Evolutionary conservation across 2,329 filamentous ascomycete species (phyloP).

Genomic region (Coniochaeta prunicola): DNA sequence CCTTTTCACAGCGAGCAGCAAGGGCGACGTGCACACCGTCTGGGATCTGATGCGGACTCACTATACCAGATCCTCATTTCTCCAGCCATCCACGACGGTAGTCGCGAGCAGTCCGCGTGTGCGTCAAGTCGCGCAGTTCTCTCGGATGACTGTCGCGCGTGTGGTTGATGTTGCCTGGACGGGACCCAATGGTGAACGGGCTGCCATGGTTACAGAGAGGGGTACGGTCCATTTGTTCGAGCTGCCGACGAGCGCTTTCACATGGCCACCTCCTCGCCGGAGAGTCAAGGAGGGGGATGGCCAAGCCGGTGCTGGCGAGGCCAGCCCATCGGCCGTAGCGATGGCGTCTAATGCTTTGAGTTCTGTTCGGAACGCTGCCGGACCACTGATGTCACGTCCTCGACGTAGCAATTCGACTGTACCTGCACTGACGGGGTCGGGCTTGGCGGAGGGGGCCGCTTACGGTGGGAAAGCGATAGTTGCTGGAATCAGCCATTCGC

Average conservation of each 20-base stretch:
- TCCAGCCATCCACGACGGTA: slow-evolving; percentile 41
- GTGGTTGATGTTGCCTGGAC: slow-evolving; percentile 90
- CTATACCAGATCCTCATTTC: slow-evolving; percentile 52
- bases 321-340: slow-evolving; percentile 50
- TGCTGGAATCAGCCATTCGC: slow-evolving; percentile 65
- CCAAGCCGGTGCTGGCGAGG: slow-evolving; percentile 40
- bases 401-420: slow-evolving; percentile 41
- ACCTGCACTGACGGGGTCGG: slow-evolving; percentile 31
- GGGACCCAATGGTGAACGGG: slow-evolving; percentile 68
- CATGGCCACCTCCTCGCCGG: slow-evolving; percentile 72
- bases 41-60: slow-evolving; percentile 71
- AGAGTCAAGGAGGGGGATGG: slow-evolving; percentile 36
- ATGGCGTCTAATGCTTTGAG: slow-evolving; percentile 65
- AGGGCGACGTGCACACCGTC: slow-evolving; percentile 75
- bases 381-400: slow-evolving; percentile 48
- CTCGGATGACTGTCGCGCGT: slow-evolving; percentile 83
- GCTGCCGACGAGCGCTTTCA: slow-evolving; percentile 72
- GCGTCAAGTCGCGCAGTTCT: slow-evolving; percentile 80
- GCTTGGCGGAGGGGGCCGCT: slow-evolving; percentile 53
- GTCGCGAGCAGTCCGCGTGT: slow-evolving; percentile 53
- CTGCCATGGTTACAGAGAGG: slow-evolving; percentile 86
- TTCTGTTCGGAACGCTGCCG: slow-evolving; percentile 62
- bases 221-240: slow-evolving; percentile 94
- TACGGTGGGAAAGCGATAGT: slow-evolving; percentile 67
- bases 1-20: slow-evolving; percentile 72